A percentile compares a stretch with the other conserved stretches of the same genome.
Evolutionary conservation across 305 asterid genomes (phyloP).

Genomic region (Nicotiana rustica): DNA sequence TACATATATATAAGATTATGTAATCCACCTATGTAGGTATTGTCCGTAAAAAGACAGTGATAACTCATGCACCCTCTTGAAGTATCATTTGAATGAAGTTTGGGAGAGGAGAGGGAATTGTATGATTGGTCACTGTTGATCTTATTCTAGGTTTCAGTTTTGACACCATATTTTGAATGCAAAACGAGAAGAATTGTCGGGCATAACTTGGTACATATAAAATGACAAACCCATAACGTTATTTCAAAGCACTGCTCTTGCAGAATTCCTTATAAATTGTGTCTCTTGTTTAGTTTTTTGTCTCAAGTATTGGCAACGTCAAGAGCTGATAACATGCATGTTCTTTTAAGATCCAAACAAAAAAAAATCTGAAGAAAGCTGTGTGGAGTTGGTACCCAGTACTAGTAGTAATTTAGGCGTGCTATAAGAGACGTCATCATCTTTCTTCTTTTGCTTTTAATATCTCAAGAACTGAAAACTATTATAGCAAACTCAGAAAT

Average conservation of each 20-base stretch:
- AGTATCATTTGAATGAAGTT: neutral
- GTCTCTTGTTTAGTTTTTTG: slow-evolving; percentile 42
- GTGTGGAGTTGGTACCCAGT: neutral
- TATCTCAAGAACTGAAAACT: neutral
- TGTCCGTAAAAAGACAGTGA: neutral
- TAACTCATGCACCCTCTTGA: neutral
- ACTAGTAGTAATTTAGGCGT: slow-evolving; percentile 23
- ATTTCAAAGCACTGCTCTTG: neutral
- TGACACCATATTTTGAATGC: neutral
- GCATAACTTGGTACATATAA: slow-evolving; percentile 17
- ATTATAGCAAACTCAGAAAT: slow-evolving; percentile 5
- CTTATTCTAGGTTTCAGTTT: neutral
- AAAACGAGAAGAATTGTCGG: slow-evolving; percentile 33
- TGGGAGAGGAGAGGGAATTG: neutral
- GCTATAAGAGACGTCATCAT: slow-evolving; percentile 28
- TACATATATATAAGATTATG: too few relatives aligned
- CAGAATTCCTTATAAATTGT: slow-evolving; percentile 34
- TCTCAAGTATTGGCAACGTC: slow-evolving; percentile 62
- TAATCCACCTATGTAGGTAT: too few relatives aligned
- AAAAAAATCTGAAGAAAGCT: slow-evolving; percentile 28
- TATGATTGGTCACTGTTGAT: slow-evolving; percentile 4
- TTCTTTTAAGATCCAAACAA: slow-evolving; percentile 23
- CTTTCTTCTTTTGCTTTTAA: neutral
- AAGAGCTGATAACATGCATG: slow-evolving; percentile 17
- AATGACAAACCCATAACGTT: slow-evolving; percentile 31